Evolutionary conservation across 805 yeast genomes (phyloP).

Genomic region (Candida maris): DNA sequence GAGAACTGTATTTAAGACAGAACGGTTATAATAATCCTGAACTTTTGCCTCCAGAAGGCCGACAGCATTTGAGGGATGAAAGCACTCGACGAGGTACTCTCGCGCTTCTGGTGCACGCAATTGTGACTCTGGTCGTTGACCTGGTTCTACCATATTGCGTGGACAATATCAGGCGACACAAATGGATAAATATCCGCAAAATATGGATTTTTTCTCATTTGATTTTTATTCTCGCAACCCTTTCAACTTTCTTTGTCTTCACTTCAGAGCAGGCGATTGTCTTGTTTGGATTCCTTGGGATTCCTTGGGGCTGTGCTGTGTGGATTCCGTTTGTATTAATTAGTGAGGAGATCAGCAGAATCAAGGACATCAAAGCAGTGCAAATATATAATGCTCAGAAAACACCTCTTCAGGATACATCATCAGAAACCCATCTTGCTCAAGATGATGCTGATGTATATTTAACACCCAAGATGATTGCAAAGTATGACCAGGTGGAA

Average conservation of each 20-base stretch:
- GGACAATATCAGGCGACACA: conserved; percentile 10
- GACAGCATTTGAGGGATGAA: conserved; percentile 36
- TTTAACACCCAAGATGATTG: conserved; percentile 19
- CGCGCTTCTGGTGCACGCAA: conserved; percentile 49
- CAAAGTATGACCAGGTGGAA: conserved; percentile 39
- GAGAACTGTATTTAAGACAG: conserved; percentile 49
- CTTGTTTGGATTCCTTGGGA: conserved; percentile 50
- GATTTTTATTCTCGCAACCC: conserved; percentile 46
- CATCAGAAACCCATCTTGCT: conserved; percentile 7
- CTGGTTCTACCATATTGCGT: conserved; percentile 43
- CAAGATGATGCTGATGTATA: conserved; percentile 14
- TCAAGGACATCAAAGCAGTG: conserved; percentile 42
- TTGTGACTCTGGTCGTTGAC: conserved; percentile 43
- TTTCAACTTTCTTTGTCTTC: conserved; percentile 42
- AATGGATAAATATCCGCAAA: conserved; percentile 28
- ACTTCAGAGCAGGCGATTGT: conserved; percentile 41
- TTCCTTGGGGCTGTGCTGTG: conserved; percentile 62
- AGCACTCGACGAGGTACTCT: conserved; percentile 49
- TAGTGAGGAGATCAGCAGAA: conserved; percentile 52
- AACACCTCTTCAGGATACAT: conserved; percentile 10
- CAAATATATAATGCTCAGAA: conserved; percentile 21
- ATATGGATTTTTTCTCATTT: conserved; percentile 52
- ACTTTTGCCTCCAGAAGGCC: conserved; percentile 37
- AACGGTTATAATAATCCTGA: conserved; percentile 36
- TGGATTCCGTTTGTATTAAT: conserved; percentile 68